These are phyloP conservation scores for Cercospora sesami DNA, from an alignment of 2,329 filamentous ascomycete genomes.

Conservation along the genomic window DNA sequence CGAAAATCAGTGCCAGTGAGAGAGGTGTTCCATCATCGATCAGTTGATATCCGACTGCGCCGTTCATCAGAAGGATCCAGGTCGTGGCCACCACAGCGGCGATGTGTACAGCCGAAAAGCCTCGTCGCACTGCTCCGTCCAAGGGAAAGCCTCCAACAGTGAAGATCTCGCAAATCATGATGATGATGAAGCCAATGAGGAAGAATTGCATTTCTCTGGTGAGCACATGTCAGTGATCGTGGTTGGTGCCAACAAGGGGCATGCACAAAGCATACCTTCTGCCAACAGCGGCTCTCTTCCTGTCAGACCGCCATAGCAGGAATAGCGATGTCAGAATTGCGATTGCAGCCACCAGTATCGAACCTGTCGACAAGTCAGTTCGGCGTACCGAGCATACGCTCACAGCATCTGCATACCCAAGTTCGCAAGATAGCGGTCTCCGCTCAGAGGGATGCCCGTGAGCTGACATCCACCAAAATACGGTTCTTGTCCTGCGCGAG, in stretches of 20 bases:
- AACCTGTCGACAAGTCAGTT: slow-evolving; percentile 59
- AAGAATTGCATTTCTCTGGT: slow-evolving; percentile 92
- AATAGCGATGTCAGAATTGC: slow-evolving; percentile 69
- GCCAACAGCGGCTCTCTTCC: slow-evolving; percentile 90
- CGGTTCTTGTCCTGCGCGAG: slow-evolving; percentile 57
- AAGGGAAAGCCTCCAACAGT: slow-evolving; percentile 88
- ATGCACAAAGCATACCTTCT: slow-evolving; percentile 64
- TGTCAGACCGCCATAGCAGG: slow-evolving; percentile 77
- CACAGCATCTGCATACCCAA: slow-evolving; percentile 60
- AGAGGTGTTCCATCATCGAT: slow-evolving; percentile 88
- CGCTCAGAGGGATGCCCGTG: slow-evolving; percentile 70
- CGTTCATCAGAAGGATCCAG: slow-evolving; percentile 65
- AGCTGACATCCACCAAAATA: slow-evolving; percentile 65
- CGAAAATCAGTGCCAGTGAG: slow-evolving; percentile 72
- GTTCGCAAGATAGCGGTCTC: slow-evolving; percentile 70
- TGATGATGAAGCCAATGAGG: slow-evolving; percentile 78
- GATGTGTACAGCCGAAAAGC: slow-evolving; percentile 86
- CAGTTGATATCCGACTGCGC: slow-evolving; percentile 83
- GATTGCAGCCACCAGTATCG: slow-evolving; percentile 76
- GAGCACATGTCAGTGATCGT: slow-evolving; percentile 40
- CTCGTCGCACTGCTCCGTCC: slow-evolving; percentile 67
- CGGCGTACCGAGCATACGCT: slow-evolving; percentile 6
- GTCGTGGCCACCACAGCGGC: slow-evolving; percentile 83
- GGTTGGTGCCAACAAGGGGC: neutral
- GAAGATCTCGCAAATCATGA: slow-evolving; percentile 95